These are phyloP conservation scores for Mallotus japonicus DNA, from an alignment of 441 rosid species.

Conservation along the genomic window DNA sequence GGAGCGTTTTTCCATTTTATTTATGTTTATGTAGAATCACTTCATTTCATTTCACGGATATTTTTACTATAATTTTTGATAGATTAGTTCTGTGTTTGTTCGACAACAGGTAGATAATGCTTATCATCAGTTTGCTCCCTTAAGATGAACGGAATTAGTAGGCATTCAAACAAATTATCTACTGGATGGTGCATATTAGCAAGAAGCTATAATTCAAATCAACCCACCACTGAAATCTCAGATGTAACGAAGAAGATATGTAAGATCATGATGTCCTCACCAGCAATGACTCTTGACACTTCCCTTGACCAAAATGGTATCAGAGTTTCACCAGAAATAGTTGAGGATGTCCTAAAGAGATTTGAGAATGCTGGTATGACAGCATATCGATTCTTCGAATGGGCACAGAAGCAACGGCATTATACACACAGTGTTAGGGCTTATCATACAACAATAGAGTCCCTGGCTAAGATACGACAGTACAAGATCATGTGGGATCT, in stretches of 20 bases:
- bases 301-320: constrained; percentile 70
- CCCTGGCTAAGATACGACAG: constrained; percentile 77
- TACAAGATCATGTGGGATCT: constrained; percentile 87
- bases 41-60: not conserved
- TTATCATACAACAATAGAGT: constrained; percentile 68
- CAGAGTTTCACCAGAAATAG: constrained; percentile 54
- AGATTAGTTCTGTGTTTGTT: not conserved
- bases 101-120: not conserved
- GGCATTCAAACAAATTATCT: constrained; percentile 5
- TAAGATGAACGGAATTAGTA: constrained; percentile 9
- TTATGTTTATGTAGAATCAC: not conserved
- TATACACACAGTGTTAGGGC: constrained; percentile 64
- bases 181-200: not conserved
- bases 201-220: constrained; percentile 15
- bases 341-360: constrained; percentile 59
- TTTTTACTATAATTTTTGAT: not conserved
- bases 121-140: not conserved
- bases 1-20: not conserved
- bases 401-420: constrained; percentile 83
- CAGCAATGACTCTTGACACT: constrained; percentile 54
- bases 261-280: constrained; percentile 65
- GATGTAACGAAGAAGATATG: constrained; percentile 46
- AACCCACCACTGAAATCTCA: not conserved
- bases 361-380: constrained; percentile 78
- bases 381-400: constrained; percentile 76